Conservation (phyloP, 2,329 filamentous ascomycete species). For the Hypoxylon rubiginosum region DNA sequence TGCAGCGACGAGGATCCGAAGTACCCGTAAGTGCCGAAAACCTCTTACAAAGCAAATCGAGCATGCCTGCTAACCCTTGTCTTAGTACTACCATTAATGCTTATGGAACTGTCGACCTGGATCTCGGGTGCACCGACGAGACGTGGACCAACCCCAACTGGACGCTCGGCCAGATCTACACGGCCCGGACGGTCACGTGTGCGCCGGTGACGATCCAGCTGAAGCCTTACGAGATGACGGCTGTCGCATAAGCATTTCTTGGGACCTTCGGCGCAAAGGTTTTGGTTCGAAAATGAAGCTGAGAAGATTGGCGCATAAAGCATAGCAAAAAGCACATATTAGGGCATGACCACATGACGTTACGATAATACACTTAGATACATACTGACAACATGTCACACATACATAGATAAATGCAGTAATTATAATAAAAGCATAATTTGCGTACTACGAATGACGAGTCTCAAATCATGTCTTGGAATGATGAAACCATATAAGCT, state of each 20-base stretch:
- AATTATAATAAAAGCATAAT: conserved; percentile 23
- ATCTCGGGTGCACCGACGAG: conserved; percentile 53
- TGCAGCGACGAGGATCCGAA: conserved; percentile 58
- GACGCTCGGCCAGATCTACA: conserved; percentile 57
- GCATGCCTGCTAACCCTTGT: conserved; percentile 24
- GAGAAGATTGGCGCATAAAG: background rate
- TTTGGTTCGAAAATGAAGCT: background rate
- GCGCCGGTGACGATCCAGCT: conserved; percentile 49
- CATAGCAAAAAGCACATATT: conserved; percentile 1
- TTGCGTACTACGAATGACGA: background rate
- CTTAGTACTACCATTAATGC: conserved; percentile 52
- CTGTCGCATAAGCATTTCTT: conserved; percentile 51
- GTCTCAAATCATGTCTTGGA: too few relatives aligned
- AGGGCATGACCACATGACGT: conserved; percentile 24
- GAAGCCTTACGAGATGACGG: conserved; percentile 53
- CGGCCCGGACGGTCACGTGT: conserved; percentile 53
- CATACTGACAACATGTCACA: conserved; percentile 24
- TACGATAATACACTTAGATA: conserved; percentile 31
- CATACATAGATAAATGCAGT: conserved; percentile 24
- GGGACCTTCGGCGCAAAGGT: background rate
- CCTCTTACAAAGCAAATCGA: background rate
- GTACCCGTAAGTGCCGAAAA: conserved; percentile 53
- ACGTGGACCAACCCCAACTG: conserved; percentile 57
- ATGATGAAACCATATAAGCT: too few relatives aligned
- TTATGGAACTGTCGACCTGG: conserved; percentile 52